A percentile compares a stretch with the other conserved stretches of the same genome.
Conservation (phyloP, 768 basidiomycete genomes). For the Kwoniella sp. region DNA sequence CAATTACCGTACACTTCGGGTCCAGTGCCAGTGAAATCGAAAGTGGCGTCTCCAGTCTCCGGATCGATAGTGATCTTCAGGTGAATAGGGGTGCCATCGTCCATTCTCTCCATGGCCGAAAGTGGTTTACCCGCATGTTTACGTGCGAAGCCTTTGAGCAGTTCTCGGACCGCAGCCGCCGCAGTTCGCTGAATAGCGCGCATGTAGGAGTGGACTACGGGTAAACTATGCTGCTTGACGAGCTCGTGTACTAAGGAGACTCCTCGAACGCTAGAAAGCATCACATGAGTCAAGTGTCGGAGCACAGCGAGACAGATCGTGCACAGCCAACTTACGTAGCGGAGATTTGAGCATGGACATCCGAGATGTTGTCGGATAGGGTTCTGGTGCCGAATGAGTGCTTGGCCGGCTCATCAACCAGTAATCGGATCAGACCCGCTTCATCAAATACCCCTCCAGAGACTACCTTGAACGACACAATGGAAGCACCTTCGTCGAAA, state of each 20-base stretch:
- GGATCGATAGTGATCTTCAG: slow-evolving; percentile 77
- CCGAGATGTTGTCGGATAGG: slow-evolving; percentile 40
- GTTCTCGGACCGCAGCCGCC: slow-evolving; percentile 78
- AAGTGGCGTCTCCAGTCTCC: slow-evolving; percentile 70
- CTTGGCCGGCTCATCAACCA: slow-evolving; percentile 63
- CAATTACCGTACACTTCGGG: slow-evolving; percentile 34
- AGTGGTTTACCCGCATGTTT: slow-evolving; percentile 62
- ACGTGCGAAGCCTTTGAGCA: slow-evolving; percentile 70
- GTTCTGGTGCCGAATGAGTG: slow-evolving; percentile 23
- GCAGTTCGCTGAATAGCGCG: slow-evolving; percentile 75
- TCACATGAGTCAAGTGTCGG: not conserved
- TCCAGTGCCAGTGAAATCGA: slow-evolving; percentile 68
- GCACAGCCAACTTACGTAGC: slow-evolving; percentile 5
- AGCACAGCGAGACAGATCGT: not conserved
- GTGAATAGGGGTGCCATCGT: slow-evolving; percentile 52
- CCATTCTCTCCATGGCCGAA: slow-evolving; percentile 70
- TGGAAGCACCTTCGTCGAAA: slow-evolving; percentile 91
- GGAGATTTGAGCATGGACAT: slow-evolving; percentile 40
- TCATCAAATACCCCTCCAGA: slow-evolving; percentile 76
- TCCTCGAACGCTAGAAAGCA: slow-evolving; percentile 73
- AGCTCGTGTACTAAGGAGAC: slow-evolving; percentile 81
- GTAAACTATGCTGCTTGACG: slow-evolving; percentile 79
- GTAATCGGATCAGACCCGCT: slow-evolving; percentile 71
- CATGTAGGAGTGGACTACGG: slow-evolving; percentile 92
- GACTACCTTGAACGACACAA: slow-evolving; percentile 90